These are phyloP conservation scores for Pittosporum tobira DNA, from an alignment of 129 eudicot species.

Conservation along the genomic window DNA sequence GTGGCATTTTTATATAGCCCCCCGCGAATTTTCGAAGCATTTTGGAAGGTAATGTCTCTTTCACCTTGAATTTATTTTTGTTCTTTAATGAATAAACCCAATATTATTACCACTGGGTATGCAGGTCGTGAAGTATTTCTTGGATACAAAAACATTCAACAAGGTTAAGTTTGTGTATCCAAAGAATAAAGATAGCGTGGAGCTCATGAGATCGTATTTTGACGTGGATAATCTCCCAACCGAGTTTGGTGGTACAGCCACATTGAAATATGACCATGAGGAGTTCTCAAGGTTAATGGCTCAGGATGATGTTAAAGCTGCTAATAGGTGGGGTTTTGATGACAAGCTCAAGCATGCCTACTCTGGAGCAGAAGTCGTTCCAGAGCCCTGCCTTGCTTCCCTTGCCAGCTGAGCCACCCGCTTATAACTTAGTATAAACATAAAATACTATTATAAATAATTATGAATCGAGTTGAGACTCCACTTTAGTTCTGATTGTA, in stretches of 20 bases:
- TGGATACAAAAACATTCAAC: conserved; percentile 72
- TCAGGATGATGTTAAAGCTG: conserved; percentile 54
- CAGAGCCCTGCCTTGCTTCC: conserved; percentile 27
- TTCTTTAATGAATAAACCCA: not conserved
- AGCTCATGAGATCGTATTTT: conserved; percentile 58
- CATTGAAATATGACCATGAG: conserved; percentile 60
- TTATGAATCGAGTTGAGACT: too few species aligned
- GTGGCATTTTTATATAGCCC: conserved; percentile 65
- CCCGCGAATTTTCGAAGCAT: conserved; percentile 73
- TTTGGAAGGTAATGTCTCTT: conserved; percentile 65
- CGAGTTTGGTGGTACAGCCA: conserved; percentile 77
- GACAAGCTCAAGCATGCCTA: conserved; percentile 25
- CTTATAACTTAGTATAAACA: not conserved
- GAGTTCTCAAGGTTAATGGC: conserved; percentile 70
- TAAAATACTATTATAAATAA: not conserved
- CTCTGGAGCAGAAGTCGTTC: conserved; percentile 40
- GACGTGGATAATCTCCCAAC: conserved; percentile 77
- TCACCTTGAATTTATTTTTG: not conserved
- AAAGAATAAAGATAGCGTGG: conserved; percentile 75
- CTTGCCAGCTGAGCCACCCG: conserved; percentile 12
- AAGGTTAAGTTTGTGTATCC: conserved; percentile 79
- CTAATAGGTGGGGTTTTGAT: conserved; percentile 60
- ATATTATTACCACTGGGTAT: not conserved
- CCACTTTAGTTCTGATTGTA: not conserved
- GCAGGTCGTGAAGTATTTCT: conserved; percentile 72